phyloP scores from a whole-genome alignment of 2,329 filamentous ascomycete genomes.

The Monosporascus sp. region DNA sequence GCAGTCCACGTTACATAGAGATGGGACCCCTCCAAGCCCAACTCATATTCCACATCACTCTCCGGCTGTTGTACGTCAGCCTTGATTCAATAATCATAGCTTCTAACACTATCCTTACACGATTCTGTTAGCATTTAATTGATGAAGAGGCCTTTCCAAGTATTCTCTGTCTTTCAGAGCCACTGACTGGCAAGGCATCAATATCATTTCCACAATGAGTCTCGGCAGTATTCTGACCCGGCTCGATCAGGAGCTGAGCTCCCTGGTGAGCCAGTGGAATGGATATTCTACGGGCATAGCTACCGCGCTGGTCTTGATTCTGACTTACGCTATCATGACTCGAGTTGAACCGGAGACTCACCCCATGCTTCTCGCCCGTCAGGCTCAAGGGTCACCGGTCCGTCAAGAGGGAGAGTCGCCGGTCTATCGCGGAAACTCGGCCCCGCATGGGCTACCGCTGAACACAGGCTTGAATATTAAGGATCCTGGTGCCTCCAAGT shows the following conservation, averaged over 20 bases:
- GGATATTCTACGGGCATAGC: slow-evolving; percentile 69
- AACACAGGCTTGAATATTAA: slow-evolving; percentile 76
- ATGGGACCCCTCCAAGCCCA: background rate
- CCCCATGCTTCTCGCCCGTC: slow-evolving; percentile 81
- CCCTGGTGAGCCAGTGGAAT: slow-evolving; percentile 75
- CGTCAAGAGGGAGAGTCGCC: slow-evolving; percentile 81
- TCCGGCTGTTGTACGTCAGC: background rate
- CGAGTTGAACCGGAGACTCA: slow-evolving; percentile 83
- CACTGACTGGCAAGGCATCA: background rate
- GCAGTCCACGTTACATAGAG: too few relatives aligned
- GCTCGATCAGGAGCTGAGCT: slow-evolving; percentile 66
- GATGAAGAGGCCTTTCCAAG: background rate
- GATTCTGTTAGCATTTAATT: background rate
- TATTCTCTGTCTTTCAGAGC: background rate
- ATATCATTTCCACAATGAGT: slow-evolving; percentile 20
- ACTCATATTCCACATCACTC: background rate
- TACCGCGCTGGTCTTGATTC: slow-evolving; percentile 58
- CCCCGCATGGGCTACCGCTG: slow-evolving; percentile 78
- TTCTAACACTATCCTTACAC: background rate
- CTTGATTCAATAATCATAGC: background rate
- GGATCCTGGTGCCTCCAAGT: slow-evolving; percentile 72
- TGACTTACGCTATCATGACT: slow-evolving; percentile 66
- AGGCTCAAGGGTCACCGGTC: slow-evolving; percentile 72
- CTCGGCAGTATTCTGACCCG: slow-evolving; percentile 54
- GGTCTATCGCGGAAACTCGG: slow-evolving; percentile 75